Percentiles rank a stretch among this genome's conserved stretches.
Conservation (phyloP, 805 yeast genomes). For the Saturnispora zaruensis region DNA sequence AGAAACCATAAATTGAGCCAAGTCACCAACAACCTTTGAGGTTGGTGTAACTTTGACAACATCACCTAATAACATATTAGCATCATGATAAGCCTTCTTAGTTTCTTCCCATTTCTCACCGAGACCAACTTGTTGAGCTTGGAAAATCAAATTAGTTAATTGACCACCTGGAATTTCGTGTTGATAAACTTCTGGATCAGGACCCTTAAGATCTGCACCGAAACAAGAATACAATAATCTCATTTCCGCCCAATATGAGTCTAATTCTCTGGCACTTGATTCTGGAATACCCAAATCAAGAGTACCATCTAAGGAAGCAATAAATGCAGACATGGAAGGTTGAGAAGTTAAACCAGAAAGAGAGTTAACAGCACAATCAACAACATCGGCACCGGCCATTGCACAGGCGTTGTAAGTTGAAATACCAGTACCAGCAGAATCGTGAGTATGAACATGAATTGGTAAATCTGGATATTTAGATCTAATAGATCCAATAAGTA, state of each 20-base stretch:
- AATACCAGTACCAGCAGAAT: conserved; percentile 99
- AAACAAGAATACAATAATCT: conserved; percentile 92
- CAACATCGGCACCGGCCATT: conserved; percentile 94
- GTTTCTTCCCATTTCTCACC: conserved; percentile 97
- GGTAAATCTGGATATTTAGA: conserved; percentile 86
- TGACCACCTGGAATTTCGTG: conserved; percentile 99
- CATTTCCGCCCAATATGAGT: conserved; percentile 98
- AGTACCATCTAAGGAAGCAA: conserved; percentile 87
- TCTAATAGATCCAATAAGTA: conserved; percentile 74
- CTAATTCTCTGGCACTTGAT: conserved; percentile 68
- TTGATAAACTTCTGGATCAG: conserved; percentile 97
- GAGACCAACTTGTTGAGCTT: conserved; percentile 97
- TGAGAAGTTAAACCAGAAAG: conserved; percentile 98
- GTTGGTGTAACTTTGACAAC: conserved; percentile 98
- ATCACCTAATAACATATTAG: conserved; percentile 88
- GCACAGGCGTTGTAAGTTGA: conserved; percentile 95
- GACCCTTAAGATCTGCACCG: conserved; percentile 98
- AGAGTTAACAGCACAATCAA: conserved; percentile 94
- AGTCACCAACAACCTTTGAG: conserved; percentile 98
- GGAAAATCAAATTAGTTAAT: conserved; percentile 94
- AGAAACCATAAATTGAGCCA: conserved; percentile 99
- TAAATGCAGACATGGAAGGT: conserved; percentile 87
- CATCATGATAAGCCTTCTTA: conserved; percentile 86
- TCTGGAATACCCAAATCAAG: conserved; percentile 65
- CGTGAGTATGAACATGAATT: conserved; percentile 98